phyloP scores from a whole-genome alignment of 2,329 filamentous ascomycete genomes.

The Aspergillus tubingensis region DNA sequence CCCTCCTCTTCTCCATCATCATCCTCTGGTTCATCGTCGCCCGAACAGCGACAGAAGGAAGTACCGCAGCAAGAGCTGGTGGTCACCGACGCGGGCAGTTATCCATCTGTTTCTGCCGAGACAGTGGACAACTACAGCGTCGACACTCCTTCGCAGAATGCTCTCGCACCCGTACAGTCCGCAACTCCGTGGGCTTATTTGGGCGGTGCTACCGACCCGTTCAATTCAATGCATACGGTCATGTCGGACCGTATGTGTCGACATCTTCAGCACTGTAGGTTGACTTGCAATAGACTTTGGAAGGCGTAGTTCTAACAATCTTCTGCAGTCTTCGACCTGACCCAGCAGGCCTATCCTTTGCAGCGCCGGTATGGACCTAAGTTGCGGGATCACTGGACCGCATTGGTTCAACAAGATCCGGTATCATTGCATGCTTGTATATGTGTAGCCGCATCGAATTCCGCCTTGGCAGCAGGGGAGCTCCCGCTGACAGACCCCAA shows the following conservation, averaged over 20 bases:
- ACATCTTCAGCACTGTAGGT: conserved; percentile 41
- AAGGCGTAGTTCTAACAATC: conserved; percentile 10
- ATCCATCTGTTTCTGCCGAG: conserved; percentile 11
- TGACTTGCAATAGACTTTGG: neutral
- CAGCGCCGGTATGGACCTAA: conserved; percentile 37
- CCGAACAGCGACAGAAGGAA: conserved; percentile 17
- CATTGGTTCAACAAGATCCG: conserved; percentile 39
- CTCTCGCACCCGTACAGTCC: conserved; percentile 8
- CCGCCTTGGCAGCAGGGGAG: conserved; percentile 36
- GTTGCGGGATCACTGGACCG: conserved; percentile 38
- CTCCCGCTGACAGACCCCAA: conserved; percentile 37
- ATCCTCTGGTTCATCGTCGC: conserved; percentile 13
- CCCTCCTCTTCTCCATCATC: neutral
- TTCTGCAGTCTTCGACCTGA: conserved; percentile 38
- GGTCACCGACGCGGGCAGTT: conserved; percentile 10
- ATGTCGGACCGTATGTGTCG: conserved; percentile 41
- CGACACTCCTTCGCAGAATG: conserved; percentile 19
- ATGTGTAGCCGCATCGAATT: conserved; percentile 41
- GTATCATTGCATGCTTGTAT: conserved; percentile 41
- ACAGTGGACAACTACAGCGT: conserved; percentile 17
- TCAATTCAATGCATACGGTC: conserved; percentile 37
- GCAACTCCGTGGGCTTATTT: conserved; percentile 31
- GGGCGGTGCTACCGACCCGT: conserved; percentile 40
- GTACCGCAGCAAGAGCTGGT: conserved; percentile 13
- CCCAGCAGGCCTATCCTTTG: conserved; percentile 39